phyloP scores from a whole-genome alignment of 1,139 yeast species.

The Hyphopichia wangnamkhiaoensis region DNA sequence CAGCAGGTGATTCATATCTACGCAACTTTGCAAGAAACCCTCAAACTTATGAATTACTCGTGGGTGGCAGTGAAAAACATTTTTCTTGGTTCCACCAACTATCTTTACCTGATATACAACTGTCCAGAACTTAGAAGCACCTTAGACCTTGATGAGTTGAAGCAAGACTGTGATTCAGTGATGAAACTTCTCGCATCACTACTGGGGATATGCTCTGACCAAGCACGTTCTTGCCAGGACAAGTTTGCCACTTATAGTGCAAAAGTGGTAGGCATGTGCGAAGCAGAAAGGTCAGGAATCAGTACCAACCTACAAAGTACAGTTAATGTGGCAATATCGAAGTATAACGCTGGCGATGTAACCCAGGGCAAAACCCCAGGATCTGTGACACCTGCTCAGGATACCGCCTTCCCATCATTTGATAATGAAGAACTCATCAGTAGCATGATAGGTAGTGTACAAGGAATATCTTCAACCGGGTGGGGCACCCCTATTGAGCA shows the following conservation, averaged over 20 bases:
- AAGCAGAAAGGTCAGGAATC: background rate
- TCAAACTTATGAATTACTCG: conserved; percentile 8
- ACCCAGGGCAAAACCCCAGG: too few relatives aligned
- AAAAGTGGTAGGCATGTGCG: background rate
- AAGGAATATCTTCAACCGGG: conserved; percentile 1
- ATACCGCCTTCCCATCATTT: conserved; percentile 3
- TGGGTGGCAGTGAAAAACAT: conserved; percentile 7
- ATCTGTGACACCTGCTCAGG: too few relatives aligned
- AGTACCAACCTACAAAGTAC: background rate
- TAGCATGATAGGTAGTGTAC: conserved; percentile 11
- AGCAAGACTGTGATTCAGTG: conserved; percentile 2
- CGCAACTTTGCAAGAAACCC: conserved; percentile 7
- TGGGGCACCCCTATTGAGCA: too few relatives aligned
- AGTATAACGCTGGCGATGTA: too few relatives aligned
- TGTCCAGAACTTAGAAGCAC: conserved; percentile 1
- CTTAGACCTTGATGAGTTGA: conserved; percentile 1
- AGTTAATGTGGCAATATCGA: too few relatives aligned
- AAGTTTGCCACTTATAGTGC: conserved; percentile 2
- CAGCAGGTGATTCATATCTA: conserved; percentile 9
- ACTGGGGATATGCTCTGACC: conserved; percentile 8
- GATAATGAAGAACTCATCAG: conserved; percentile 11
- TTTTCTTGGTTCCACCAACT: conserved; percentile 3
- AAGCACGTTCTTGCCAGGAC: conserved; percentile 8
- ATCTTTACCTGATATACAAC: conserved; percentile 6
- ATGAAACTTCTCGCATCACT: conserved; percentile 6